phyloP scores from a whole-genome alignment of 139 green algal species.

The Chlamydomonas sp. region DNA sequence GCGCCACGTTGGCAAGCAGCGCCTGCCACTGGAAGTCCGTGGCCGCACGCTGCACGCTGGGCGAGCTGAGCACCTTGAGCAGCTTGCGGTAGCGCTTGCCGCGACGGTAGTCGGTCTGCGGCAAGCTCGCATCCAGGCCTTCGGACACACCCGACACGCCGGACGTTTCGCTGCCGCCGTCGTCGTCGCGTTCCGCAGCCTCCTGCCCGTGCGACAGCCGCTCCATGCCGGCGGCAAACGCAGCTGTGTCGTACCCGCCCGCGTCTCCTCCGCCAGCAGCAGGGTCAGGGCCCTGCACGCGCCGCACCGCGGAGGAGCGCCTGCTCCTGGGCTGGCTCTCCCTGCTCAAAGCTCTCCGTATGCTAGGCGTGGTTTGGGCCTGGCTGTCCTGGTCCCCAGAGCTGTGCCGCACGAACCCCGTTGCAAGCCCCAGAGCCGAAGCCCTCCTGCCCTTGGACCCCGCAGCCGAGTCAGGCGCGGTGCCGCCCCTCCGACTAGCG shows the following conservation, averaged over 20 bases:
- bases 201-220: neutral
- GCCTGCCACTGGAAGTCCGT: conserved; percentile 35
- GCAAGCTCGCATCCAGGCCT: neutral
- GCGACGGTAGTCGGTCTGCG: conserved; percentile 15
- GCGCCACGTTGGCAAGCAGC: conserved; percentile 12
- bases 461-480: too few species aligned
- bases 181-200: neutral
- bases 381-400: too few species aligned
- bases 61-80: conserved; percentile 31
- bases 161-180: neutral
- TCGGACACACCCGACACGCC: conserved; percentile 8
- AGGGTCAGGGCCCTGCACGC: neutral
- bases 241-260: neutral
- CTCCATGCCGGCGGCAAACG: neutral
- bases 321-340: too few species aligned
- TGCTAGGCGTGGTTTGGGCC: too few species aligned
- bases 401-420: too few species aligned
- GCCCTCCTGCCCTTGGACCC: too few species aligned
- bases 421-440: too few species aligned
- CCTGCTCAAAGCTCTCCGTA: too few species aligned
- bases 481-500: too few species aligned
- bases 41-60: conserved; percentile 17
- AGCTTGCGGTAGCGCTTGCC: conserved; percentile 34
- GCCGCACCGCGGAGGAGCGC: too few species aligned
- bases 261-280: neutral